Base-by-base conservation (phyloP, 306 rosid species). In the Trichosanthes truncata region DNA sequence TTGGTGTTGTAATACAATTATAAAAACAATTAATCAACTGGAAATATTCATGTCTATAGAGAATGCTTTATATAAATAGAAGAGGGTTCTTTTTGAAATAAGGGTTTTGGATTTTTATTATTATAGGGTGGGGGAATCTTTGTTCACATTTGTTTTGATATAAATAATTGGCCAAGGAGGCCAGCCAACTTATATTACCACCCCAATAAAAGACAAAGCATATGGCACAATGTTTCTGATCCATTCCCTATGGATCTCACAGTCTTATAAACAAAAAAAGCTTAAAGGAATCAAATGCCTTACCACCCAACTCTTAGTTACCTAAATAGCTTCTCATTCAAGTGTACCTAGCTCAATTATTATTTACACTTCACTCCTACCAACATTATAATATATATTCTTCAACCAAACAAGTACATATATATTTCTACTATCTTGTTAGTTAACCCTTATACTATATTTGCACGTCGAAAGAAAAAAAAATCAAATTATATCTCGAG, bases 251-350 rank as follows among this genome's bases (percentile, higher is more conserved):
- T 73, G 78, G 78, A 26, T 25, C 76, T 71, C 21, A 66, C 49
- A 62, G 41, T 63, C 71, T 63, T 46, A 23, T 43, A 6, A 23
- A 71, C 57, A 43, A 9, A 71, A 45, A 71, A 74, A 14, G 43
- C 11, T 49, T 23, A 26, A 74, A 74, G 31, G 78, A 74, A 74
- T 74, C 78, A 74, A 74, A 74, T 74, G 78, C 78, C 78, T 46
- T 46, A 49, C 33, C 67, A 63, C n/a, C 31, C 20, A 60, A 60
- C 67, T 26, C 67, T 60, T 11, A 18, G 17, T 25, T 72, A 72
- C 77, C 57, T 72, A 46, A 72, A 72, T 72, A 72, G 59, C 77
- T 72, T 72, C 77, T 72, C 77, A 12, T 72, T 72, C 77, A 72
- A 72, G 77, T 46, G 56, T 71, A 41, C 35, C 48, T 71, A 1